Base-by-base conservation (phyloP, 768 basidiomycete genomes). In the Lanmaoa pseudosensibilis region DNA sequence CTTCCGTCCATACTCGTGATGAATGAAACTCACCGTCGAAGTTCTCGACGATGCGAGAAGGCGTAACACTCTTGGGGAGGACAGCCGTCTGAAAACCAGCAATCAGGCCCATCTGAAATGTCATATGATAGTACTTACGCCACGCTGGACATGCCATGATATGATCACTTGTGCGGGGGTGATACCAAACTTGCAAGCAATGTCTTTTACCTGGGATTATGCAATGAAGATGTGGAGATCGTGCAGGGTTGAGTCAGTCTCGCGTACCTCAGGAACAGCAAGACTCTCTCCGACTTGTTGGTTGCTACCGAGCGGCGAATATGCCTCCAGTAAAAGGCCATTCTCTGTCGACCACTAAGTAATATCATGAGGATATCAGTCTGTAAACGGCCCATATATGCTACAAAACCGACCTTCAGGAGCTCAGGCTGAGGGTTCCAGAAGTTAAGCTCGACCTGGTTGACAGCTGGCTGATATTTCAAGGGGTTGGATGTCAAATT, bases 381-480 rank as follows among this genome's bases (percentile, higher is more conserved):
- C 7, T 11, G 27, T 25, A 53, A 43, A 41, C 1, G 27, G 8
- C n/a, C 40, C 30, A 45, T 34, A 43, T 30, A n/a, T 19, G 37
- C 18, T 33, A 18, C 1, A 34, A 49, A n/a, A 57, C 69, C 6
- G 21, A 84, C 86, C 74, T 85, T 71, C 43, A 92, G 65, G n/a
- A 92, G 75, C 55, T 90, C 88, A 0, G 85, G 84, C 65, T 92
- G 90, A 21, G 90, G 88, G 65, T 85, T 81, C 80, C 83, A 88
- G 72, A 82, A 90, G 69, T 76, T 91, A 45, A 92, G 78, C 65
- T 92, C 90, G 33, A 92, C 83, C 68, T 92, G 90, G 68, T 92
- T 90, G 56, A 88, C 77, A n/a, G 80, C 86, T 0, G 87, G 84
- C 55, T 75, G 74, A 60, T 83, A 77, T 67, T 81, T 87, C 63